Conservation (phyloP, 129 eudicot genomes). For the Logfia minima region DNA sequence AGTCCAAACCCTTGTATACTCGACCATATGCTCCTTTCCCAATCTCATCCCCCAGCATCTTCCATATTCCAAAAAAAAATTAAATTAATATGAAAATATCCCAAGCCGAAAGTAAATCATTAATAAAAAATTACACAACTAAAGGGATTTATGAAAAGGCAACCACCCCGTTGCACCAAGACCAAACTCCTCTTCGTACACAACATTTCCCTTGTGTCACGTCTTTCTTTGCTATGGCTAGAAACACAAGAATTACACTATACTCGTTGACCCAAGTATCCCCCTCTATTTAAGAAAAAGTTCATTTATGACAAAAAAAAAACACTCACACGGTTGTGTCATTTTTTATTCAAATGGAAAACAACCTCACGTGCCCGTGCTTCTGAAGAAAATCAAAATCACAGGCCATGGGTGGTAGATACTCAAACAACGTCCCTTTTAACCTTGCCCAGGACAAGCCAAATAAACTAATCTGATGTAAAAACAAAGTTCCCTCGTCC, state of each 20-base stretch:
- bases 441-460: background rate
- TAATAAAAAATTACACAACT: background rate
- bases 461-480: background rate
- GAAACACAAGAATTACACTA: background rate
- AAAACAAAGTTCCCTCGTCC: too few species aligned
- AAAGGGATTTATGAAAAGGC: background rate
- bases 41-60: constrained; percentile 99
- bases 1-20: constrained; percentile 98
- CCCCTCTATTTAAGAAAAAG: background rate
- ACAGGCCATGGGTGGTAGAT: too few species aligned
- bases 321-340: background rate
- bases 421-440: background rate
- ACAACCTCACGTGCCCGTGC: too few species aligned
- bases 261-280: background rate
- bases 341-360: too few species aligned
- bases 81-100: constrained; percentile 23
- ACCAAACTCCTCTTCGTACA: background rate
- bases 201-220: background rate
- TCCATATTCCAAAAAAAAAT: constrained; percentile 16
- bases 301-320: background rate
- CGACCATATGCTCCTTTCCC: constrained; percentile 99
- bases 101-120: constrained; percentile 6
- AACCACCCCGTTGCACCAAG: background rate
- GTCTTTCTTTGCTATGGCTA: background rate
- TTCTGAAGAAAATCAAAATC: too few species aligned